Conservation (phyloP, 805 yeast species). For the Lachancea nothofagi region DNA sequence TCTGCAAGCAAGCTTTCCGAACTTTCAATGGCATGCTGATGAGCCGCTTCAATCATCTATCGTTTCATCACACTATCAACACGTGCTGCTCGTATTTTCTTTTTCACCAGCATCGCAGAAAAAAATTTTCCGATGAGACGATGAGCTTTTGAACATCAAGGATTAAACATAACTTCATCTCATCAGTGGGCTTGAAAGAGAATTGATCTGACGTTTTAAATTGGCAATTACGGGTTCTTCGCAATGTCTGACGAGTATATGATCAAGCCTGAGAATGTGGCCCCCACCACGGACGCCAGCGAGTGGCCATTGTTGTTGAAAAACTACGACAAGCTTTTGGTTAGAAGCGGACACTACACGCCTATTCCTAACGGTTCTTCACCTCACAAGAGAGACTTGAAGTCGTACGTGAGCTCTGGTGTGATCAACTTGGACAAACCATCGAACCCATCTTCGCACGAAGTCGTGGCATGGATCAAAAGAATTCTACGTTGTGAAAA, state of each 20-base stretch:
- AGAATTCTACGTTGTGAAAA: slow-evolving; percentile 92
- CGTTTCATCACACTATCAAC: neutral
- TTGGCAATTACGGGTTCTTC: neutral
- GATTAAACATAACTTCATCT: neutral
- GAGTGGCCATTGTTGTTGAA: slow-evolving; percentile 95
- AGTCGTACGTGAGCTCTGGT: slow-evolving; percentile 86
- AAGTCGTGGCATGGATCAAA: slow-evolving; percentile 99
- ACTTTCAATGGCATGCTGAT: neutral
- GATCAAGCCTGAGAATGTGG: slow-evolving; percentile 82
- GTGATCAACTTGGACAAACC: slow-evolving; percentile 97
- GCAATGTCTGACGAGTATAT: slow-evolving; percentile 61
- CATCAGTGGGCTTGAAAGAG: no score
- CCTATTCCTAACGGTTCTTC: slow-evolving; percentile 95
- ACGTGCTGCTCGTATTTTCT: slow-evolving; percentile 3
- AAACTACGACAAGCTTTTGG: slow-evolving; percentile 87
- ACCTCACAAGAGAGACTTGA: slow-evolving; percentile 90
- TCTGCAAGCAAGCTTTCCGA: neutral
- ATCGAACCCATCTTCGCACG: slow-evolving; percentile 96
- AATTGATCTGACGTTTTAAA: neutral
- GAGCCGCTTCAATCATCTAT: neutral
- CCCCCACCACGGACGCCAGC: slow-evolving; percentile 78
- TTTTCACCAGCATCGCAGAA: slow-evolving; percentile 3
- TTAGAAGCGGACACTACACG: slow-evolving; percentile 94
- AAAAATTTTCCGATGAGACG: slow-evolving; percentile 20
- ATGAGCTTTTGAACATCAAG: slow-evolving; percentile 10